These are phyloP conservation scores for Gossypium arboreum DNA, from an alignment of 345 rosid species.

Conservation along the genomic window DNA sequence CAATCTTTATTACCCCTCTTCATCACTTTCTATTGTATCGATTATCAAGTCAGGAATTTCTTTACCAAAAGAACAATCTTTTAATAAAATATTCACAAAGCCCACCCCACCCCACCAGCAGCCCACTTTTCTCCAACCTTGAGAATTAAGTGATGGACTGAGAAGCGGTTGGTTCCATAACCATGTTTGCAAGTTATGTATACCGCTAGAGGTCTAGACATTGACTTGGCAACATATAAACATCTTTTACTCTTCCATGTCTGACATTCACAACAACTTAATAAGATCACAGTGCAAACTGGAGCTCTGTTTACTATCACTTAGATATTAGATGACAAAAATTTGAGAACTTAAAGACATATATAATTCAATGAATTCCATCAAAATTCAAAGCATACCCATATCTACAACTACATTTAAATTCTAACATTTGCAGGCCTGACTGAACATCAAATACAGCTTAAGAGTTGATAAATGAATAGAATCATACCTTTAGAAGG, in stretches of 20 bases:
- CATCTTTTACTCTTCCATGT: not conserved
- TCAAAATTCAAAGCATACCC: conserved; percentile 1
- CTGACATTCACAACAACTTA: not conserved
- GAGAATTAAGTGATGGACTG: not conserved
- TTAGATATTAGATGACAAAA: not conserved
- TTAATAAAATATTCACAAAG: not conserved
- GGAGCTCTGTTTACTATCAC: not conserved
- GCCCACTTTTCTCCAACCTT: not conserved
- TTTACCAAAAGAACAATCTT: not conserved
- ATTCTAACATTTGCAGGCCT: not conserved
- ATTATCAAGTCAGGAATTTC: conserved; percentile 20
- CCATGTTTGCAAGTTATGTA: not conserved
- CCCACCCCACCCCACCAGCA: conserved; percentile 1
- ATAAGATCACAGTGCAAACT: not conserved
- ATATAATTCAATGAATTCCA: not conserved
- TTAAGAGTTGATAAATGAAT: not conserved
- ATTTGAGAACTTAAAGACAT: not conserved
- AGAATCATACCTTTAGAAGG: conserved; percentile 44
- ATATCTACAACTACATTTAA: not conserved
- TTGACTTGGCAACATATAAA: not conserved
- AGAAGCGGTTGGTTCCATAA: not conserved
- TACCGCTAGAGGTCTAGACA: not conserved
- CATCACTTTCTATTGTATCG: conserved; percentile 7
- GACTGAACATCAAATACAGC: not conserved
- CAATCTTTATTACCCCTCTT: not conserved